Evolutionary conservation across 2,329 filamentous ascomycete genomes (phyloP).

Genomic region (Aspergillus novofumigatus): DNA sequence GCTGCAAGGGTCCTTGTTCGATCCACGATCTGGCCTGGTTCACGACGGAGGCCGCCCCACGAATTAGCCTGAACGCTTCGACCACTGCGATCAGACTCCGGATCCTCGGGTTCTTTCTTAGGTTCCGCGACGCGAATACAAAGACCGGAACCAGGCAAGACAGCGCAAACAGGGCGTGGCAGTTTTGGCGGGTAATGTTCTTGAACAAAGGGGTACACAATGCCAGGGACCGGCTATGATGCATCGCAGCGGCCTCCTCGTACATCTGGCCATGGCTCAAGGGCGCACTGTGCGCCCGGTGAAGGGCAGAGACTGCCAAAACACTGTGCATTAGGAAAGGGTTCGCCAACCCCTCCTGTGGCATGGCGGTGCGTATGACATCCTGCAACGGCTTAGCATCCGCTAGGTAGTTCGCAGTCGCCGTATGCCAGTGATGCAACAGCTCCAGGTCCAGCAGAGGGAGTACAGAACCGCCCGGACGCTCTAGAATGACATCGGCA

Average conservation of each 20-base stretch:
- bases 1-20: slow-evolving; percentile 5
- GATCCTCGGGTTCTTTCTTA: not conserved
- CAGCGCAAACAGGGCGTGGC: slow-evolving; percentile 10
- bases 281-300: slow-evolving; percentile 1
- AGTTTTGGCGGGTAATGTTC: slow-evolving; percentile 7
- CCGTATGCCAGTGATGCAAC: slow-evolving; percentile 12
- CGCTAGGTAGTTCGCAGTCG: slow-evolving; percentile 1
- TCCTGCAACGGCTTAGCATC: not conserved
- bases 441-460: slow-evolving; percentile 11
- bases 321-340: slow-evolving; percentile 13
- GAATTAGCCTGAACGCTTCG: slow-evolving; percentile 8
- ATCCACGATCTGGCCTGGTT: slow-evolving; percentile 9
- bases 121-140: slow-evolving; percentile 2
- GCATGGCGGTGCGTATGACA: slow-evolving; percentile 5
- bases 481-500: not conserved
- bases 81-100: slow-evolving; percentile 4
- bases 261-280: not conserved
- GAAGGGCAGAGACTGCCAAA: slow-evolving; percentile 8
- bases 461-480: not conserved
- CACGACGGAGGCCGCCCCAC: slow-evolving; percentile 6
- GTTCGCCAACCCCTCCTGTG: slow-evolving; percentile 2
- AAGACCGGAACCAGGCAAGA: slow-evolving; percentile 9
- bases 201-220: slow-evolving; percentile 7
- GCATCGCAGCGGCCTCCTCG: slow-evolving; percentile 5
- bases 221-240: slow-evolving; percentile 7